Base-by-base conservation (phyloP, 2,329 filamentous ascomycete species). In the Coniochaeta sp. region DNA sequence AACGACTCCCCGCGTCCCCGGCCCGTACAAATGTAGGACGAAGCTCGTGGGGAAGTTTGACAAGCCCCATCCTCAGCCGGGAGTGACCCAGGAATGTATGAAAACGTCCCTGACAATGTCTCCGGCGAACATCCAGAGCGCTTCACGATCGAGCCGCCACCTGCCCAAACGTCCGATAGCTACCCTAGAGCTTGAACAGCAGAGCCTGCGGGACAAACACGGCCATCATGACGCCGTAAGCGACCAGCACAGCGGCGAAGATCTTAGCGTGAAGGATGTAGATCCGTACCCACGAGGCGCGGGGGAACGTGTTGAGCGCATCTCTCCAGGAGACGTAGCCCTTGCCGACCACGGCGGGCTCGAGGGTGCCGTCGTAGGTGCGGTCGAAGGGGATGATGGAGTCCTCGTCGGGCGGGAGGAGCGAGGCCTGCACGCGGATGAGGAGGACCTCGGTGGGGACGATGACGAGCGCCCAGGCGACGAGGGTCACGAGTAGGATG, bases 321-420 rank as follows among this genome's bases (percentile, higher is more conserved):
- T 92, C 86, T 48, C 80, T 66, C 62, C 92, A 78, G 35, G 86
- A 81, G 55, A 89, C 77, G 58, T 81, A 83, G 58, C 89, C 87
- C 56, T 77, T 80, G 51, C 87, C 89, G 16, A 90, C 74, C 48
- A 90, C 77, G 54, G 81, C 79, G n/a, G 88, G 84, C 57, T 86
- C 81, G 26, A 92, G 81, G 65, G 84, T 86, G 60, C 89, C 89
- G 56, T 79, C 82, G 63, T 95, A 95, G 27, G 85, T 86, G 57
- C 91, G 87, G 74, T 97, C 92, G 62, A 97, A 96, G 28, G 89
- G 86, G 31, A 97, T 85, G 57, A 96, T 87, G 24, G 89, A 83
- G 70, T 95, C 86, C 58, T 91, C 80, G 16, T 89, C 84, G 53
- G 89, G 85, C 1, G 90, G 82, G 3, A 97, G 82, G 60, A 96